Conservation (phyloP, 305 asterid genomes). For the Fraxinus xanthoxyloides region DNA sequence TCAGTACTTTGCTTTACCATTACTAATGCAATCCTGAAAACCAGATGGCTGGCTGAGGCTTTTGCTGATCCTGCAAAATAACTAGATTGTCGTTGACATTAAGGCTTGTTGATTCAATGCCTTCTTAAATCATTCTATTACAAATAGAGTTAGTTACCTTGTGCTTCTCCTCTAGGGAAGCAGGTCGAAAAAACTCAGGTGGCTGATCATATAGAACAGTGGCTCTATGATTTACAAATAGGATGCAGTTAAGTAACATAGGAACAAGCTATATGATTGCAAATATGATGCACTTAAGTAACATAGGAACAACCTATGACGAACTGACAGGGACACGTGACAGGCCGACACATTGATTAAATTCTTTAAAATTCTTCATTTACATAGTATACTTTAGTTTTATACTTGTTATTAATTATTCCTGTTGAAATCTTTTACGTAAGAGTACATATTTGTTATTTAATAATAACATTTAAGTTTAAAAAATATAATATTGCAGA, state of each 20-base stretch:
- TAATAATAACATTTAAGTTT: too few species aligned
- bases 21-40: constrained; percentile 67
- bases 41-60: constrained; percentile 58
- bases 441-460: too few species aligned
- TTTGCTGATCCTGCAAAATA: constrained; percentile 75
- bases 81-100: constrained; percentile 44
- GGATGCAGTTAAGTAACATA: not conserved
- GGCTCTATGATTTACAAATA: constrained; percentile 50
- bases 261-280: too few species aligned
- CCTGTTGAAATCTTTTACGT: not conserved
- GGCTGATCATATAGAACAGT: constrained; percentile 92
- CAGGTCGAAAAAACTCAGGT: constrained; percentile 86
- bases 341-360: too few species aligned
- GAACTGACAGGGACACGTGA: too few species aligned
- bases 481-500: not conserved
- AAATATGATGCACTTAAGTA: too few species aligned
- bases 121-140: constrained; percentile 19
- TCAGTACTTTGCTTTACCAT: constrained; percentile 45
- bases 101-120: constrained; percentile 28
- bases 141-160: constrained; percentile 45
- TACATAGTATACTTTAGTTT: too few species aligned
- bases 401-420: too few species aligned
- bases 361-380: too few species aligned
- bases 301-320: too few species aligned
- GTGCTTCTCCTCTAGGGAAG: constrained; percentile 76